Evolutionary conservation across 257 asterid species (phyloP).

Genomic region (Solanum medicagineum): DNA sequence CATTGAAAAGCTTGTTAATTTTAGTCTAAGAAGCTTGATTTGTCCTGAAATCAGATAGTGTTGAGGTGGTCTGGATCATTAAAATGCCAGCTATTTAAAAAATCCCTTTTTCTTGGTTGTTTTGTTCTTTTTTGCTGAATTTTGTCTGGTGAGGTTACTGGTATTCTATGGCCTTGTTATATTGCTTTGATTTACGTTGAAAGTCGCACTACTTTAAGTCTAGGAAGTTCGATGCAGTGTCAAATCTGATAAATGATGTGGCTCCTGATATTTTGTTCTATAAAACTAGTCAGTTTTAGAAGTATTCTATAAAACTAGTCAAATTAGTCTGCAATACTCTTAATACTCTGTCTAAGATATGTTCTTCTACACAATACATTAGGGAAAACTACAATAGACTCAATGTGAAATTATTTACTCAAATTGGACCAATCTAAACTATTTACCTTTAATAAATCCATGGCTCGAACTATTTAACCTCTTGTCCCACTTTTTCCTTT

Average conservation of each 20-base stretch:
- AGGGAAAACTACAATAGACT: too few species aligned
- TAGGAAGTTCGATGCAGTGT: neutral
- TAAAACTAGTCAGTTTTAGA: neutral
- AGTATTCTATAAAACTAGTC: too few species aligned
- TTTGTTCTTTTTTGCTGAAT: neutral
- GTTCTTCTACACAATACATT: too few species aligned
- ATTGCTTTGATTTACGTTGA: neutral
- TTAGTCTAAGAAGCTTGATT: neutral
- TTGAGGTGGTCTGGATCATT: neutral
- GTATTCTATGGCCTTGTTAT: neutral
- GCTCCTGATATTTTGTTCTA: neutral
- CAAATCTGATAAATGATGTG: neutral
- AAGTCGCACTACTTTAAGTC: neutral
- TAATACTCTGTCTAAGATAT: too few species aligned
- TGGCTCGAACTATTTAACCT: too few species aligned
- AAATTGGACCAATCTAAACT: too few species aligned
- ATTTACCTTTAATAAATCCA: too few species aligned
- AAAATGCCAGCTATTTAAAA: neutral
- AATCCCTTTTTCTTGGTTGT: neutral
- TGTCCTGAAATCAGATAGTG: neutral
- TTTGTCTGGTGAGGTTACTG: neutral
- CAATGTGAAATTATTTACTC: too few species aligned
- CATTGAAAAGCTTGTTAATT: neutral
- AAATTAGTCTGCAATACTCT: too few species aligned
- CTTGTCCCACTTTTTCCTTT: too few species aligned